Percentiles rank a stretch among this genome's conserved stretches.
Conservation (phyloP, 2,329 filamentous ascomycete species). For the Fusarium sp. region DNA sequence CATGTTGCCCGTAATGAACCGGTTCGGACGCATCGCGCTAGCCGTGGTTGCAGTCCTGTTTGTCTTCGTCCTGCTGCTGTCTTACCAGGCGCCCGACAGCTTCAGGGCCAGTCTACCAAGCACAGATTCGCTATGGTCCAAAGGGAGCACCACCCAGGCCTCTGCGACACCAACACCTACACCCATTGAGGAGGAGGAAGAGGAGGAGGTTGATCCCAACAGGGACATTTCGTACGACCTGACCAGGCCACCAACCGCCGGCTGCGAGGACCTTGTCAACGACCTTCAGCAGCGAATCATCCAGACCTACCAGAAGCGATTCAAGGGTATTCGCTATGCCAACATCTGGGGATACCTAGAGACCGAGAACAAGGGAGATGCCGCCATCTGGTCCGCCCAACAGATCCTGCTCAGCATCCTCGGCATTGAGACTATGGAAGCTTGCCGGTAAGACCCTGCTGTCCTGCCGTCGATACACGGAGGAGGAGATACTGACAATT, state of each 20-base stretch:
- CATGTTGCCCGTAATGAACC: slow-evolving; percentile 37
- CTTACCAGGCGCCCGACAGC: slow-evolving; percentile 34
- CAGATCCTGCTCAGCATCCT: slow-evolving; percentile 43
- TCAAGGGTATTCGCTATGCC: slow-evolving; percentile 41
- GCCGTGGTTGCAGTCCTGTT: slow-evolving; percentile 39
- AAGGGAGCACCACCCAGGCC: slow-evolving; percentile 18
- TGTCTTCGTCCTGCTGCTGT: slow-evolving; percentile 33
- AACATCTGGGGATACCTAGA: slow-evolving; percentile 47
- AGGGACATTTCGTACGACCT: slow-evolving; percentile 42
- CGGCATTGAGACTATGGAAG: slow-evolving; percentile 44
- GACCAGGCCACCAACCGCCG: slow-evolving; percentile 26
- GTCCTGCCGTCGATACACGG: background rate
- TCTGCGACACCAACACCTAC: slow-evolving; percentile 24
- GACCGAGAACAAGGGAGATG: slow-evolving; percentile 45
- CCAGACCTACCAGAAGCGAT: slow-evolving; percentile 40
- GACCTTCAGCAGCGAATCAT: slow-evolving; percentile 44
- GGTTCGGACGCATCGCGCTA: slow-evolving; percentile 40
- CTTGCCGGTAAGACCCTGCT: slow-evolving; percentile 37
- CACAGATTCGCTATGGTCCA: slow-evolving; percentile 37
- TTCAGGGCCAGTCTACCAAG: slow-evolving; percentile 30
- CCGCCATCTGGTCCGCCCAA: slow-evolving; percentile 45
- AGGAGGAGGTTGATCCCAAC: slow-evolving; percentile 20
- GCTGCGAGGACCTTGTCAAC: slow-evolving; percentile 43
- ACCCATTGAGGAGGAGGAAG: slow-evolving; percentile 27
- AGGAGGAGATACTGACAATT: slow-evolving; percentile 17